Conservation (phyloP, 1,284 basidiomycete genomes). For the Pterula multifida region DNA sequence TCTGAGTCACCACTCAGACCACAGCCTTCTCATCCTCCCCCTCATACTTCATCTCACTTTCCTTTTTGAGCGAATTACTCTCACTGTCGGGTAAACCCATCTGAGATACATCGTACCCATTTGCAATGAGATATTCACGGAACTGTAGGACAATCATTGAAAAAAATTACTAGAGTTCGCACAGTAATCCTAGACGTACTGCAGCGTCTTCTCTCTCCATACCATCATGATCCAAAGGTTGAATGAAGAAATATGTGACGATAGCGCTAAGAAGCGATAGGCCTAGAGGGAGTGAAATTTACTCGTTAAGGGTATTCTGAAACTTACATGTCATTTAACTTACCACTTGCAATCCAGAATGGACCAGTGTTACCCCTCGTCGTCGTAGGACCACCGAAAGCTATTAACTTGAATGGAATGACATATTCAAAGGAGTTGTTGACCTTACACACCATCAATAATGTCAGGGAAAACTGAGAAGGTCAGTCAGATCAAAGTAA, state of each 20-base stretch:
- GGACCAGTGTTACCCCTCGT: conserved; percentile 62
- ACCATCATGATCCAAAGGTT: conserved; percentile 63
- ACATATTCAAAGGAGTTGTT: no score
- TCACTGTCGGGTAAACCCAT: conserved; percentile 39
- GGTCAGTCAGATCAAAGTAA: conserved; percentile 6
- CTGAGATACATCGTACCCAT: conserved; percentile 65
- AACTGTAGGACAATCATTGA: conserved; percentile 32
- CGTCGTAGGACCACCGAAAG: conserved; percentile 42
- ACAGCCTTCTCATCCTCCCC: background rate
- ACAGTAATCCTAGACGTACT: conserved; percentile 28
- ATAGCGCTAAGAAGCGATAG: conserved; percentile 72
- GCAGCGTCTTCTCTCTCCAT: conserved; percentile 67
- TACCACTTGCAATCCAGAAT: conserved; percentile 70
- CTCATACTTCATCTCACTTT: background rate
- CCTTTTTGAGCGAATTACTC: background rate
- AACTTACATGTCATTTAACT: conserved; percentile 9
- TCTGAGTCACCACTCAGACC: no score
- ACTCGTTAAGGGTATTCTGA: no score
- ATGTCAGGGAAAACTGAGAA: conserved; percentile 58
- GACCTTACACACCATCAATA: conserved; percentile 52
- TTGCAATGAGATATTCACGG: conserved; percentile 62
- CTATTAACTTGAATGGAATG: no score
- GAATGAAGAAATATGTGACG: conserved; percentile 66
- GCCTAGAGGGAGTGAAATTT: conserved; percentile 18
- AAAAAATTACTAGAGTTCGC: background rate